phyloP scores from a whole-genome alignment of 2,329 filamentous ascomycete species.

The Cordyceps sp. region DNA sequence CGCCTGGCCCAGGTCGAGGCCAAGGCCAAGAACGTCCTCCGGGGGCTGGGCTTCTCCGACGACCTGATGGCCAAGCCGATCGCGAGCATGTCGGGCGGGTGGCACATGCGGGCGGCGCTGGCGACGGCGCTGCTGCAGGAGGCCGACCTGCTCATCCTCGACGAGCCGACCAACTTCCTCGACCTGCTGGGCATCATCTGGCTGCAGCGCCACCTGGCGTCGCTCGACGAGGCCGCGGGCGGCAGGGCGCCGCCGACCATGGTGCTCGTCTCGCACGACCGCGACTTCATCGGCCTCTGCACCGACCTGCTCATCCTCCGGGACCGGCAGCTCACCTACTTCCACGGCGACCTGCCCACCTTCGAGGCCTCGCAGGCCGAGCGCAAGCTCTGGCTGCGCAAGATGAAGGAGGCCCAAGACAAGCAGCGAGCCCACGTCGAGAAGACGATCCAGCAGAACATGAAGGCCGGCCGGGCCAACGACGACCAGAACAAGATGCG shows the following conservation, averaged over 20 bases:
- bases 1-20: constrained; percentile 46
- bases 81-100: constrained; percentile 57
- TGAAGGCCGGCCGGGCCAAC: constrained; percentile 57
- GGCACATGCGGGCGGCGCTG: constrained; percentile 53
- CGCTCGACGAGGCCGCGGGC: constrained; percentile 26
- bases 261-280: constrained; percentile 69
- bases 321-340: constrained; percentile 54
- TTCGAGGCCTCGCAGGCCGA: constrained; percentile 56
- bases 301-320: constrained; percentile 64
- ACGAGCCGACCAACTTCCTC: constrained; percentile 79
- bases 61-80: constrained; percentile 41
- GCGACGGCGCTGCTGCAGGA: constrained; percentile 53
- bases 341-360: constrained; percentile 55
- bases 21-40: constrained; percentile 47
- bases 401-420: constrained; percentile 71
- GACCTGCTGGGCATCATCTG: constrained; percentile 73
- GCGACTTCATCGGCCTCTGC: constrained; percentile 62
- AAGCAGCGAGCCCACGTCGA: constrained; percentile 69
- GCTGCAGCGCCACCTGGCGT: constrained; percentile 57
- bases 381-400: constrained; percentile 48
- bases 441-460: constrained; percentile 57
- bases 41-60: constrained; percentile 56
- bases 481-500: constrained; percentile 74
- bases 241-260: constrained; percentile 41
- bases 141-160: constrained; percentile 63